Evolutionary conservation across 176 grass and related monocot species (phyloP).

Genomic region (Echinochloa phyllopogon): DNA sequence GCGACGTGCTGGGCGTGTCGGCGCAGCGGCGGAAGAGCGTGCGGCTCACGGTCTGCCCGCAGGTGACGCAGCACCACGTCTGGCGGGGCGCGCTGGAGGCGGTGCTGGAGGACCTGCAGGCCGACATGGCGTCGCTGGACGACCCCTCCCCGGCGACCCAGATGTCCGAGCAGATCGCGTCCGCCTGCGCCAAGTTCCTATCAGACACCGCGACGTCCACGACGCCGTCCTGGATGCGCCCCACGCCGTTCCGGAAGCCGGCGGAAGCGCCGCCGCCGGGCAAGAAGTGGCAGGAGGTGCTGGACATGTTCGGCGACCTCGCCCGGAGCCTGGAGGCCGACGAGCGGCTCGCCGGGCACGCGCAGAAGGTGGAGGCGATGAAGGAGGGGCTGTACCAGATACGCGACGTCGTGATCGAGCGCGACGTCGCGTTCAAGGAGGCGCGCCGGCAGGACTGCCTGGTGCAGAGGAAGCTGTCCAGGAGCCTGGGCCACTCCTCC

Average conservation of each 20-base stretch:
- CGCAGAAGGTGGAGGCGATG: slow-evolving; percentile 70
- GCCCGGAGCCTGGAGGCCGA: slow-evolving; percentile 55
- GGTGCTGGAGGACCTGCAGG: slow-evolving; percentile 62
- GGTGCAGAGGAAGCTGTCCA: slow-evolving; percentile 73
- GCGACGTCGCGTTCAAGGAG: slow-evolving; percentile 73
- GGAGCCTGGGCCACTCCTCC: slow-evolving; percentile 75
- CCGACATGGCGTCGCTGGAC: slow-evolving; percentile 52
- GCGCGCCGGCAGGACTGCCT: slow-evolving; percentile 76
- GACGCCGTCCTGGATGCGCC: slow-evolving; percentile 82
- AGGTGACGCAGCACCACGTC: slow-evolving; percentile 82
- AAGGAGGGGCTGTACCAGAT: slow-evolving; percentile 84
- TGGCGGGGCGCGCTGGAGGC: slow-evolving; percentile 80
- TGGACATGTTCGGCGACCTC: slow-evolving; percentile 85
- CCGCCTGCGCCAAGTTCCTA: slow-evolving; percentile 56
- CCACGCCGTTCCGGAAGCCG: slow-evolving; percentile 55
- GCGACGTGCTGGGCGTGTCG: slow-evolving; percentile 69
- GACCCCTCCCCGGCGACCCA: slow-evolving; percentile 30
- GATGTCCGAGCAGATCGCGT: slow-evolving; percentile 77
- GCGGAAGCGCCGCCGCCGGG: slow-evolving; percentile 17
- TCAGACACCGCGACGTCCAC: slow-evolving; percentile 36
- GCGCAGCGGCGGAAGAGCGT: slow-evolving; percentile 73
- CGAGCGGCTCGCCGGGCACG: slow-evolving; percentile 40
- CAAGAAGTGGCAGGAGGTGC: slow-evolving; percentile 81
- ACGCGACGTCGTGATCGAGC: slow-evolving; percentile 66
- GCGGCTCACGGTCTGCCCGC: slow-evolving; percentile 70